Evolutionary conservation across 495 filamentous ascomycete genomes (phyloP).

Genomic region (Coniosporium apollinis): DNA sequence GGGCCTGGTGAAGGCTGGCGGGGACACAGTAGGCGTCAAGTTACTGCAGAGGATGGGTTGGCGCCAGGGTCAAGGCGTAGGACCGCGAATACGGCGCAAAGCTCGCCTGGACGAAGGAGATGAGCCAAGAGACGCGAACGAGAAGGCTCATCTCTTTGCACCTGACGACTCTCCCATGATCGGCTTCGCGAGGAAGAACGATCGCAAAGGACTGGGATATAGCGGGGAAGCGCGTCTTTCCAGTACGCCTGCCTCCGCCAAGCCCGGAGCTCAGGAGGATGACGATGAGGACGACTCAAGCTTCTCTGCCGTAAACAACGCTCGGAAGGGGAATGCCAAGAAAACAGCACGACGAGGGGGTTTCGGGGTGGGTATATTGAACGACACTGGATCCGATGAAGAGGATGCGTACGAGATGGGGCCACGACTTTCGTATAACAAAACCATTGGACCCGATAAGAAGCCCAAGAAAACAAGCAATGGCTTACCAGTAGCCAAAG

Average conservation of each 20-base stretch:
- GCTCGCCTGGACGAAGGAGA: constrained; percentile 47
- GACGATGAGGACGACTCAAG: constrained; percentile 9
- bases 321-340: constrained; percentile 4
- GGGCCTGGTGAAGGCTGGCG: constrained; percentile 55
- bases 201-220: constrained; percentile 72
- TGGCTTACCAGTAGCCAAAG: constrained; percentile 20
- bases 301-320: constrained; percentile 2
- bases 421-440: constrained; percentile 80
- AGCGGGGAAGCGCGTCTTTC: constrained; percentile 44
- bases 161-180: constrained; percentile 71
- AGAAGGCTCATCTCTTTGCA: constrained; percentile 57
- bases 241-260: constrained; percentile 4
- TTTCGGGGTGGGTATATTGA: constrained; percentile 79
- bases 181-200: constrained; percentile 54
- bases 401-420: constrained; percentile 91
- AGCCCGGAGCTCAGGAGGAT: constrained; percentile 5
- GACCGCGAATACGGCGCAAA: constrained; percentile 66
- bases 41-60: constrained; percentile 89
- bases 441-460: constrained; percentile 67
- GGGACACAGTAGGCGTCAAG: constrained; percentile 81
- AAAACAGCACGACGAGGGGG: constrained; percentile 29
- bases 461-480: constrained; percentile 47
- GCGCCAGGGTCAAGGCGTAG: constrained; percentile 85
- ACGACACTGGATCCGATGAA: constrained; percentile 93
- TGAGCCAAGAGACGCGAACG: constrained; percentile 18